Evolutionary conservation across 345 rosid genomes (phyloP).

Genomic region (Boechera retrofracta): DNA sequence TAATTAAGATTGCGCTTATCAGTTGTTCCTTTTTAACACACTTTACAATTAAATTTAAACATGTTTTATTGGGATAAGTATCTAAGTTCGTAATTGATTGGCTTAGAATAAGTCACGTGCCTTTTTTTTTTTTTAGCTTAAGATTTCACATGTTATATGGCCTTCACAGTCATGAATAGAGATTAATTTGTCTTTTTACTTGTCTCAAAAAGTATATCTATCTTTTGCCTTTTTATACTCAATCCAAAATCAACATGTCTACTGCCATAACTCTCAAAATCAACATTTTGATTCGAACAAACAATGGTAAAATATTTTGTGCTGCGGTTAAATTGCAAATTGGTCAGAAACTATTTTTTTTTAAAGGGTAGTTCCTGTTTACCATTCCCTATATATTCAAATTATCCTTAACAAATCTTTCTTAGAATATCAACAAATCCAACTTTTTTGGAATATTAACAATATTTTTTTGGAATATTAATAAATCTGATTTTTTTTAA

Average conservation of each 20-base stretch:
- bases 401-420: too few relatives aligned
- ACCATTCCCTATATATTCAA: too few relatives aligned
- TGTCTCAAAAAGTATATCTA: slow-evolving; percentile 1
- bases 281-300: not conserved
- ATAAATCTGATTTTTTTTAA: too few relatives aligned
- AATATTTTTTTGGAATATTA: too few relatives aligned
- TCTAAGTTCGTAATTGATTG: slow-evolving; percentile 36
- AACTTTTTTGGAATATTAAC: too few relatives aligned
- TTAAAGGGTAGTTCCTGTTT: too few relatives aligned
- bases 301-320: not conserved
- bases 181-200: slow-evolving; percentile 27
- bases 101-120: slow-evolving; percentile 37
- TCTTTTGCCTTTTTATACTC: slow-evolving; percentile 5
- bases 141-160: not conserved
- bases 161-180: slow-evolving; percentile 11
- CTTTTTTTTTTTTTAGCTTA: not conserved
- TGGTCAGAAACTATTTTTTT: not conserved
- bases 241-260: too few relatives aligned
- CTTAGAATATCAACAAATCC: too few relatives aligned
- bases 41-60: slow-evolving; percentile 16
- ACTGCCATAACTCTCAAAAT: too few relatives aligned
- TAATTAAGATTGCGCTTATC: slow-evolving; percentile 3
- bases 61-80: slow-evolving; percentile 24
- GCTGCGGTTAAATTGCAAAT: not conserved
- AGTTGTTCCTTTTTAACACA: slow-evolving; percentile 19